Evolutionary conservation across 371 early-diverging fungal genomes (phyloP).

Genomic region (Mucor velutinosus): DNA sequence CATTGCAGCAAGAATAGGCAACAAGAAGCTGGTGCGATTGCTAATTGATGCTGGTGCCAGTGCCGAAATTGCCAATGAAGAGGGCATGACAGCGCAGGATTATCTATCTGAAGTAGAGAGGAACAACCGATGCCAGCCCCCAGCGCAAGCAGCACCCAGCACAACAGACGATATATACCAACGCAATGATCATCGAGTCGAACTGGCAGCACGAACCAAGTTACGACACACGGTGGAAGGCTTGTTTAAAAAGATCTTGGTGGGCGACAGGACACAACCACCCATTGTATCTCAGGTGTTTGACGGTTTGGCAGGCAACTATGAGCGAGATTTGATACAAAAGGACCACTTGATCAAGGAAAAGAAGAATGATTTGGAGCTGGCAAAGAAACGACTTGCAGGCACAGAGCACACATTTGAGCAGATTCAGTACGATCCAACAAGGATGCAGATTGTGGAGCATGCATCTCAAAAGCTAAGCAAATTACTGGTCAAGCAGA

Average conservation of each 20-base stretch:
- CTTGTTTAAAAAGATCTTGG: constrained; percentile 18
- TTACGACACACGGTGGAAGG: constrained; percentile 21
- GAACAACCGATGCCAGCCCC: constrained; percentile 11
- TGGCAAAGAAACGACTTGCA: constrained; percentile 30
- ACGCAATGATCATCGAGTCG: constrained; percentile 21
- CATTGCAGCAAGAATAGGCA: constrained; percentile 83
- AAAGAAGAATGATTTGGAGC: constrained; percentile 27
- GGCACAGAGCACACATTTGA: constrained; percentile 29
- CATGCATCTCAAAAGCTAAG: constrained; percentile 3
- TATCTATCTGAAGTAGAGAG: constrained; percentile 50
- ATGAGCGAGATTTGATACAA: constrained; percentile 36
- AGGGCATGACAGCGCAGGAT: constrained; percentile 72
- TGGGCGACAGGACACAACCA: constrained; percentile 14
- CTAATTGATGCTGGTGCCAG: constrained; percentile 86
- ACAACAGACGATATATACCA: background rate
- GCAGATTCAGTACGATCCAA: constrained; percentile 26
- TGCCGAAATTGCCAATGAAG: constrained; percentile 71
- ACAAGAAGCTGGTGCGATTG: constrained; percentile 70
- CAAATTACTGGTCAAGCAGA: constrained; percentile 6
- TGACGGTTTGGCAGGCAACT: constrained; percentile 32
- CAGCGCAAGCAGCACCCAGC: constrained; percentile 13
- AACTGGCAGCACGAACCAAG: constrained; percentile 24
- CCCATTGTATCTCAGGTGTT: constrained; percentile 29
- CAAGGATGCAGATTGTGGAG: constrained; percentile 12
- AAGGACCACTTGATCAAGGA: constrained; percentile 37